These are phyloP conservation scores for Bipolaris sorokiniana DNA, from an alignment of 2,329 filamentous ascomycete genomes.

Conservation along the genomic window DNA sequence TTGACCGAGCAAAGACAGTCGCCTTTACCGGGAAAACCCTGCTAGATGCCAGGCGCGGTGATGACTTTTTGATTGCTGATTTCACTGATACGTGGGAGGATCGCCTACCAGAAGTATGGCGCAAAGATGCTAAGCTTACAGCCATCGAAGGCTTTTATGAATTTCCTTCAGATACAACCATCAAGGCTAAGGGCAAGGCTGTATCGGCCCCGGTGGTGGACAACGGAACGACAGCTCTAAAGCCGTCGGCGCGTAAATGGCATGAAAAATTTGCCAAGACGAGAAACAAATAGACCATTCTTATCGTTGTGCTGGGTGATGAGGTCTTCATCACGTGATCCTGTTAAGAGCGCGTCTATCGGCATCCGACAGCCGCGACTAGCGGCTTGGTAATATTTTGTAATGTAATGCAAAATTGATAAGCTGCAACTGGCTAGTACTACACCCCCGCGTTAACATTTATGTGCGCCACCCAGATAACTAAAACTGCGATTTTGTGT, in stretches of 20 bases:
- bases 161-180: conserved; percentile 43
- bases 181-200: conserved; percentile 31
- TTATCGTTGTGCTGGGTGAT: neutral
- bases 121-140: conserved; percentile 40
- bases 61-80: conserved; percentile 39
- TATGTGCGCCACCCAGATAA: conserved; percentile 15
- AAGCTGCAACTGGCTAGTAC: conserved; percentile 23
- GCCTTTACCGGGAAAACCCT: conserved; percentile 41
- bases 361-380: conserved; percentile 16
- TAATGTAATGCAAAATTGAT: conserved; percentile 17
- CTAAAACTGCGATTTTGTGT: neutral
- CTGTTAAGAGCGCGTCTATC: conserved; percentile 12
- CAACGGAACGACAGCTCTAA: conserved; percentile 20
- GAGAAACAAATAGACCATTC: conserved; percentile 32
- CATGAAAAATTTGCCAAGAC: conserved; percentile 49
- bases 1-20: conserved; percentile 43
- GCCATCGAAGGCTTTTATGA: conserved; percentile 42
- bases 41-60: conserved; percentile 36
- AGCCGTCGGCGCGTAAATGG: conserved; percentile 47
- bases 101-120: conserved; percentile 47
- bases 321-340: conserved; percentile 14
- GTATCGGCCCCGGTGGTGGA: conserved; percentile 8
- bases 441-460: neutral
- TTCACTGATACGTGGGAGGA: conserved; percentile 50
- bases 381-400: conserved; percentile 20